phyloP scores from a whole-genome alignment of 139 green algal species.

The Volvox reticuliferus region DNA sequence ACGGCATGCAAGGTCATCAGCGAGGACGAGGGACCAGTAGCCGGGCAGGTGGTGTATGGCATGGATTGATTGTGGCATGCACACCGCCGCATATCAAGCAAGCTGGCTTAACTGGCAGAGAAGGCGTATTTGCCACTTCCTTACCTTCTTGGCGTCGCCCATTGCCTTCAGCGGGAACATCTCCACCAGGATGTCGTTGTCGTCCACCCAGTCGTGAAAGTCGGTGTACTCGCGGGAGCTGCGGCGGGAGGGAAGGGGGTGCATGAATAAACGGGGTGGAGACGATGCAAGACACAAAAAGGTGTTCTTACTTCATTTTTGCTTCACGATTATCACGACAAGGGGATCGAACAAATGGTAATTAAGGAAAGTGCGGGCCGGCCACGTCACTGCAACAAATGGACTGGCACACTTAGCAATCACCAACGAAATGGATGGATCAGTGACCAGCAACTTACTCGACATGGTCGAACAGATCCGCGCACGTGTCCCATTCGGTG shows the following conservation, averaged over 20 bases:
- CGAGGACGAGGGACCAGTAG: neutral
- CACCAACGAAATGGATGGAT: neutral
- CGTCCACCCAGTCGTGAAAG: neutral
- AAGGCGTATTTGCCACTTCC: neutral
- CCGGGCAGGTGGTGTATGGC: too few species aligned
- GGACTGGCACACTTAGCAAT: neutral
- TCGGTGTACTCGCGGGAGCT: neutral
- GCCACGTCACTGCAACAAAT: neutral
- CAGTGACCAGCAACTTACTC: neutral
- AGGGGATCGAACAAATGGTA: neutral
- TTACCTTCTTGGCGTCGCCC: neutral
- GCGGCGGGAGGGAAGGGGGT: neutral
- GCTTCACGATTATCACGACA: neutral
- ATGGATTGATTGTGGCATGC: neutral
- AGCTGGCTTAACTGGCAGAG: neutral
- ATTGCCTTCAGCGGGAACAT: slow-evolving; percentile 3
- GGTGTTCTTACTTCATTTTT: too few species aligned
- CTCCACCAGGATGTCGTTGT: slow-evolving; percentile 32
- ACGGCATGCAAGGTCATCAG: neutral
- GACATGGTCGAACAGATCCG: slow-evolving; percentile 3
- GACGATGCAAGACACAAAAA: neutral
- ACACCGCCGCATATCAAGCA: neutral
- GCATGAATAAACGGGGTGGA: too few species aligned
- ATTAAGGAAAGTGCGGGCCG: neutral
- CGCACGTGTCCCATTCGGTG: slow-evolving; percentile 25